Evolutionary conservation across 148 eudicot species (phyloP).

Genomic region (Nyssa sinensis): DNA sequence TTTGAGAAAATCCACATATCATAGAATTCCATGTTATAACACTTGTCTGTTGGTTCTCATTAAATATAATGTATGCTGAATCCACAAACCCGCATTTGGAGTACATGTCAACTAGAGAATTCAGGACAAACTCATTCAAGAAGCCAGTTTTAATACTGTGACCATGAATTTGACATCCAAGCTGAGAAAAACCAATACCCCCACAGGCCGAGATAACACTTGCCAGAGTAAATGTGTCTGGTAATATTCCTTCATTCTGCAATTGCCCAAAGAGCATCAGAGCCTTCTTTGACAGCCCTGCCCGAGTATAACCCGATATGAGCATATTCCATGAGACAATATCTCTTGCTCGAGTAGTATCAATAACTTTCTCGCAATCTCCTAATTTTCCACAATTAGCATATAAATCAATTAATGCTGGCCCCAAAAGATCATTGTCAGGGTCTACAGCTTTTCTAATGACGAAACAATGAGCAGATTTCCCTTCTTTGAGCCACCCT

Average conservation of each 20-base stretch:
- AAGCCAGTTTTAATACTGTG: constrained; percentile 30
- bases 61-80: constrained; percentile 38
- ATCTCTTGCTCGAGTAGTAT: constrained; percentile 27
- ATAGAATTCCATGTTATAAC: constrained; percentile 63
- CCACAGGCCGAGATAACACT: constrained; percentile 54
- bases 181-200: constrained; percentile 20
- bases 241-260: constrained; percentile 25
- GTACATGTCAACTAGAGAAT: constrained; percentile 60
- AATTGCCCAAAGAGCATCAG: constrained; percentile 35
- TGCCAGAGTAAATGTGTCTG: constrained; percentile 45
- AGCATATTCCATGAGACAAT: constrained; percentile 52
- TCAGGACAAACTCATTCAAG: constrained; percentile 47
- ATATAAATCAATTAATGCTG: constrained; percentile 48
- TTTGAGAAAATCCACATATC: constrained; percentile 55
- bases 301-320: constrained; percentile 42
- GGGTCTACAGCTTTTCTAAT: constrained; percentile 32
- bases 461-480: constrained; percentile 44
- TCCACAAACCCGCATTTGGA: constrained; percentile 45
- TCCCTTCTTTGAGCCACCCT: constrained; percentile 42
- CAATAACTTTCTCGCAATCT: constrained; percentile 36
- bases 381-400: constrained; percentile 39
- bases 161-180: constrained; percentile 53
- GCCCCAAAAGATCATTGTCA: constrained; percentile 36
- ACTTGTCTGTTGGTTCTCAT: constrained; percentile 24
- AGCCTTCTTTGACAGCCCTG: constrained; percentile 37